Conservation (phyloP, 2,329 filamentous ascomycete genomes). For the Neopestalotiopsis sp. region DNA sequence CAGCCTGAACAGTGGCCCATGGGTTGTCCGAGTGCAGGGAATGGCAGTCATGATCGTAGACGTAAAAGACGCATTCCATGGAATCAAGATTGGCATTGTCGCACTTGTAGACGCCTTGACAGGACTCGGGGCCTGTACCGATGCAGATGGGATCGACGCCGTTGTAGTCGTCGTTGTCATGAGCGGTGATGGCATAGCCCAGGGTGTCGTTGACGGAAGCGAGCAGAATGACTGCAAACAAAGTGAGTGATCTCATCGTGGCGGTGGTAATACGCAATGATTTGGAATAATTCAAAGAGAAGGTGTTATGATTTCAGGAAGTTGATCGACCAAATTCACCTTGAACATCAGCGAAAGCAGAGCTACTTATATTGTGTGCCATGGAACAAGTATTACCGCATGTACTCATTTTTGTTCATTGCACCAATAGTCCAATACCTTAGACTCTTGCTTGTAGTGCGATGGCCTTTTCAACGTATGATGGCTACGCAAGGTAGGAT, state of each 20-base stretch:
- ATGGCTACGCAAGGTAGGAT: background rate
- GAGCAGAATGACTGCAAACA: background rate
- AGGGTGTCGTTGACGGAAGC: background rate
- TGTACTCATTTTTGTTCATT: background rate
- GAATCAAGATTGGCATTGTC: background rate
- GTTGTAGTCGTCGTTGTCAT: background rate
- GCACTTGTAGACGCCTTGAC: slow-evolving; percentile 6
- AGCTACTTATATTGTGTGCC: background rate
- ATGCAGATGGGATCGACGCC: slow-evolving; percentile 1
- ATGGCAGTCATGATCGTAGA: background rate
- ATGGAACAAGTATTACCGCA: background rate
- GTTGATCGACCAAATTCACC: background rate
- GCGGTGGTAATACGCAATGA: background rate
- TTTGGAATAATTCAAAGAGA: background rate
- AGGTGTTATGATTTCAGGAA: background rate
- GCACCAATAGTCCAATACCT: too few relatives aligned
- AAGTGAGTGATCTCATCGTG: background rate
- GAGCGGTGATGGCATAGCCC: background rate
- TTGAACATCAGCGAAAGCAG: background rate
- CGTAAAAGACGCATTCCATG: slow-evolving; percentile 4
- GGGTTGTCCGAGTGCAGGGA: background rate
- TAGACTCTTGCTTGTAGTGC: background rate
- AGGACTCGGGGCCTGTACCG: background rate
- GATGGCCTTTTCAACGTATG: background rate
- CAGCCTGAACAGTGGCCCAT: background rate